Evolutionary conservation across 768 basidiomycete genomes (phyloP).

Genomic region (Lentinula edodes): DNA sequence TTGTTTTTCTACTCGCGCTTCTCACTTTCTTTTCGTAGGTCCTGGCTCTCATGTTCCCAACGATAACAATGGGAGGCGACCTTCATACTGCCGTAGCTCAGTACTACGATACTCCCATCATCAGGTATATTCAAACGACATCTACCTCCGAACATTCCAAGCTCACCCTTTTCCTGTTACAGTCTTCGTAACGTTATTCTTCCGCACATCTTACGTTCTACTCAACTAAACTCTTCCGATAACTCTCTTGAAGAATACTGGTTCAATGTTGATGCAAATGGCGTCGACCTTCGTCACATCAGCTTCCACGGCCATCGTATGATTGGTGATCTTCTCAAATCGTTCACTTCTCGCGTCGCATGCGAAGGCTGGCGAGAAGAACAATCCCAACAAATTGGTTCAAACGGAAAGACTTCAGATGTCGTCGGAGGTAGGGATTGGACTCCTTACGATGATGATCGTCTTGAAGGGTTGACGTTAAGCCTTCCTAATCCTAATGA

Average conservation of each 20-base stretch:
- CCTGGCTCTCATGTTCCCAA: background rate
- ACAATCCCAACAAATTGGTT: background rate
- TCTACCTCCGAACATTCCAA: background rate
- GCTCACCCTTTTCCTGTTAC: background rate
- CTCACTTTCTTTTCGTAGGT: background rate
- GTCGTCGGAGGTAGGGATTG: background rate
- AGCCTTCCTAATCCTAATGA: background rate
- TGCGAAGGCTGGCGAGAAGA: slow-evolving; percentile 5
- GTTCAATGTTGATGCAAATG: background rate
- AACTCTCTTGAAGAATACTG: background rate
- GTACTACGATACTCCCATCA: slow-evolving; percentile 1
- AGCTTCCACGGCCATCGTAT: background rate
- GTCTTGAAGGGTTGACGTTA: background rate
- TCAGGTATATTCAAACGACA: background rate
- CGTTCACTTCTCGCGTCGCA: slow-evolving; percentile 1
- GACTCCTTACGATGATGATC: background rate
- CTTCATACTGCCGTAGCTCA: slow-evolving; percentile 1
- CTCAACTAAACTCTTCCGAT: background rate
- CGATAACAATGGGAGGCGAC: slow-evolving; percentile 1
- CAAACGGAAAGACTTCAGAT: background rate
- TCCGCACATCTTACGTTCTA: background rate
- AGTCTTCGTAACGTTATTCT: slow-evolving; percentile 1
- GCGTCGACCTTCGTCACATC: background rate
- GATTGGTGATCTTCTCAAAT: background rate
- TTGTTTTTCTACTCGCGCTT: background rate